Base-by-base conservation (phyloP, 768 basidiomycete species). In the Termitomyces sp. region DNA sequence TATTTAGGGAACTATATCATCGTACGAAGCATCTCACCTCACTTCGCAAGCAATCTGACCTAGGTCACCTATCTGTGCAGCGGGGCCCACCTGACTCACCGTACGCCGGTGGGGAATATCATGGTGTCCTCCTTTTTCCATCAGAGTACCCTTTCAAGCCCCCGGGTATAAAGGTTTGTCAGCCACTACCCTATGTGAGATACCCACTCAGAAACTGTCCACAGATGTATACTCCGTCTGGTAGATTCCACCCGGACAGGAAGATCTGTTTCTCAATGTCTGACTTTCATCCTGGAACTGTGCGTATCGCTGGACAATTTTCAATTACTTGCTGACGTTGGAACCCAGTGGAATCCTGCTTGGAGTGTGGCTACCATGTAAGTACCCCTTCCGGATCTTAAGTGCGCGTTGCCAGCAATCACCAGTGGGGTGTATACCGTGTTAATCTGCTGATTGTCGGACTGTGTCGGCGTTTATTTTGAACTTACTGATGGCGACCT, bases 181-280 rank as follows among this genome's bases (percentile, higher is more conserved):
- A 32, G 32, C 42, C 44, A 43, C 16, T 18, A 16, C 23, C 22
- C 42, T 22, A 53, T 25, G 36, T 32, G 51, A 55, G 41, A 2
- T 45, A 11, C n/a, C 4, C 45, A 61, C 41, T 45, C 50, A 16
- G 35, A 41, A 25, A 42, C 18, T 36, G 20, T 62, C n/a, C n/a
- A n/a, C n/a, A 94, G 92, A 92, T 94, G 91, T 81, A 86, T 62
- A 94, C 93, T 13, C 93, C 93, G 0, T 91, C 90, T 5, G 93
- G 93, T 18, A 84, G 93, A 56, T 95, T 95, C 72, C 84, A 89
- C 60, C 90, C 91, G 20, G 91, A 93, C 77, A 86, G 85, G 74
- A 97, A 94, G 80, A 97, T 98, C 52, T 98, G 95, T 68, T 96
- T 97, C 73, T 96, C 93, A 22, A 97, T 98, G 94, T 94, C 92